phyloP scores from a whole-genome alignment of 164 flowering plant genomes.

The Hamamelis virginiana region DNA sequence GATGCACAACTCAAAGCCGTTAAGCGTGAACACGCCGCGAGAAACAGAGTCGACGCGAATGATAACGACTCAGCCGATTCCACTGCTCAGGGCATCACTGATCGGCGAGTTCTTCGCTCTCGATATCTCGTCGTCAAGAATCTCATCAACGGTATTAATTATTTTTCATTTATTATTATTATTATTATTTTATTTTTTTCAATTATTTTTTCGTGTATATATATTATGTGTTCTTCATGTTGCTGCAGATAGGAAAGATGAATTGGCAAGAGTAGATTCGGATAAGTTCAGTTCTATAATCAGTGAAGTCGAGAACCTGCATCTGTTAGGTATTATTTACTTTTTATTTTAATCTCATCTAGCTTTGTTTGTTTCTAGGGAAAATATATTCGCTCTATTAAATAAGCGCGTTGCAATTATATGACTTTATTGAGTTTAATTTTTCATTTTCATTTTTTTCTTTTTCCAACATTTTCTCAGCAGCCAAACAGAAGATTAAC shows the following conservation, averaged over 20 bases:
- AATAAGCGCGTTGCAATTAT: no score
- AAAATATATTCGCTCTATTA: no score
- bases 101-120: constrained; percentile 52
- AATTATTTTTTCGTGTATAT: background rate
- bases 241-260: constrained; percentile 65
- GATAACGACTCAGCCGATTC: constrained; percentile 11
- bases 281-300: constrained; percentile 54
- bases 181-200: background rate
- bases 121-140: constrained; percentile 45
- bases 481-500: no score
- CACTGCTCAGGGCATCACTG: constrained; percentile 16
- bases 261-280: constrained; percentile 46
- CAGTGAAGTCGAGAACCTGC: constrained; percentile 63
- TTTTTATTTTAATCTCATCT: background rate
- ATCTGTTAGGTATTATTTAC: constrained; percentile 47
- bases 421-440: no score
- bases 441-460: no score
- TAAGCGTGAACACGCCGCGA: constrained; percentile 4
- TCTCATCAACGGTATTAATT: constrained; percentile 39
- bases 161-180: background rate
- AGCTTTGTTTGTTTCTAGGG: background rate
- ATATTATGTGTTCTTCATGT: background rate
- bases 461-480: no score
- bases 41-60: background rate
- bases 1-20: constrained; percentile 4